Percentiles rank a stretch among this genome's conserved stretches.
These are phyloP conservation scores for Cercophora scortea DNA, from an alignment of 495 filamentous ascomycete species.

Conservation along the genomic window DNA sequence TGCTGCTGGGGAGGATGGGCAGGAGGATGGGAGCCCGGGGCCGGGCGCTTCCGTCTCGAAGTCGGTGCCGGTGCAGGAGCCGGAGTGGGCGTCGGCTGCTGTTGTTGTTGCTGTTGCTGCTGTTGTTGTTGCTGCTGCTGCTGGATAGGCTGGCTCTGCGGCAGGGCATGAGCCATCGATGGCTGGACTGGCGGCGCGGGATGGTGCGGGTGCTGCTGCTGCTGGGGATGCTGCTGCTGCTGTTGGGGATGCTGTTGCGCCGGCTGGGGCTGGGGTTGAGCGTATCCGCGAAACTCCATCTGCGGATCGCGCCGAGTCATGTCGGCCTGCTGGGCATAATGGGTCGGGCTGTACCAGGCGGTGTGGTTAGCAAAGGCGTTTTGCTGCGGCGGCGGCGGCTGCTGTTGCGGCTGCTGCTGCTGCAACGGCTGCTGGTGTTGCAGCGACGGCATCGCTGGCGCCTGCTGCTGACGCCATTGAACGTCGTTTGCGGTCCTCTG, in stretches of 20 bases:
- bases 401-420: slow-evolving; percentile 12
- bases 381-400: slow-evolving; percentile 8
- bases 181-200: slow-evolving; percentile 19
- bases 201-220: slow-evolving; percentile 29
- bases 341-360: slow-evolving; percentile 21
- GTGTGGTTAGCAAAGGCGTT: slow-evolving; percentile 25
- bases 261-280: slow-evolving; percentile 19
- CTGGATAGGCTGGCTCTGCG: background rate
- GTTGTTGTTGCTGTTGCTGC: slow-evolving; percentile 21
- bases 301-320: slow-evolving; percentile 36
- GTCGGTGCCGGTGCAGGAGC: slow-evolving; percentile 19
- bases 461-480: slow-evolving; percentile 25
- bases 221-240: slow-evolving; percentile 22
- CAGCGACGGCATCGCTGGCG: slow-evolving; percentile 25
- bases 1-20: slow-evolving; percentile 16
- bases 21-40: slow-evolving; percentile 16
- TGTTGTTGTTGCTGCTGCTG: slow-evolving; percentile 18
- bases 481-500: slow-evolving; percentile 20
- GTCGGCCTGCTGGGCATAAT: slow-evolving; percentile 31
- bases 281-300: slow-evolving; percentile 18
- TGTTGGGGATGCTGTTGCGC: slow-evolving; percentile 21
- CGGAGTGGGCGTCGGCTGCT: slow-evolving; percentile 36
- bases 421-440: slow-evolving; percentile 19
- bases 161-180: background rate
- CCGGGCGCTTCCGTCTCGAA: slow-evolving; percentile 21